Evolutionary conservation across 2,329 filamentous ascomycete genomes (phyloP), one percentile per base, ranked within the genome.

Genomic region (Sporothrix mexicana): DNA sequence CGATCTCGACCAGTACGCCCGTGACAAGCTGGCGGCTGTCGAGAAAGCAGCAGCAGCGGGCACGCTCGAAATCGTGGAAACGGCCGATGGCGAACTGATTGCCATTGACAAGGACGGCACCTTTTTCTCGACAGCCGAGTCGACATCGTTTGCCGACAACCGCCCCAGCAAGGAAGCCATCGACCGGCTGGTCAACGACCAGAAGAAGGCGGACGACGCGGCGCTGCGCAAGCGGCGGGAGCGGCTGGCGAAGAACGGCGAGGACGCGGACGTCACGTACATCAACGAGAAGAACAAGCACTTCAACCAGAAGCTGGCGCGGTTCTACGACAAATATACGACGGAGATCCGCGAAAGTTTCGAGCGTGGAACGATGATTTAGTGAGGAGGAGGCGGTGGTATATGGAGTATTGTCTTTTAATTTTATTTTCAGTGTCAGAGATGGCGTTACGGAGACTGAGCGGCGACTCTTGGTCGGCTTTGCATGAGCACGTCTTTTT

Each of bases 281-380:
- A 99, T 99, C 88, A 99, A 99, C 84, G 94, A 98, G 84, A 98
- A 99, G 91, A 99, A 99, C 87, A 98, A 98, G 87, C 94, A 98
- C 87, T 99, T 99, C 86, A 99, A 99, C 89, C 91, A 97, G 85
- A 98, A 99, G 85, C 85, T 99, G 82, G 87, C 92, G 71, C 88
- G 96, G 77, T 99, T 98, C 85, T 99, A 99, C 84, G 96, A 99
- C 84, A 97, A 97, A 86, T 99, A 99, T 82, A 99, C 96, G 62
- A 90, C 93, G 45, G 96, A 99, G 81, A 98, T 99, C 78, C 87
- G 96, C 80, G 96, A 99, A 80, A 98, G 93, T 82, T 99, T 99
- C 81, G 96, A 99, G 87, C 89, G 96, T 76, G 96, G 96, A 20
- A 98, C 96, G 3, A 97, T 97, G 88, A 96, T 98, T 81, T 98